phyloP scores from a whole-genome alignment of 2,329 filamentous ascomycete genomes.

The Pestalotiopsis sp. region DNA sequence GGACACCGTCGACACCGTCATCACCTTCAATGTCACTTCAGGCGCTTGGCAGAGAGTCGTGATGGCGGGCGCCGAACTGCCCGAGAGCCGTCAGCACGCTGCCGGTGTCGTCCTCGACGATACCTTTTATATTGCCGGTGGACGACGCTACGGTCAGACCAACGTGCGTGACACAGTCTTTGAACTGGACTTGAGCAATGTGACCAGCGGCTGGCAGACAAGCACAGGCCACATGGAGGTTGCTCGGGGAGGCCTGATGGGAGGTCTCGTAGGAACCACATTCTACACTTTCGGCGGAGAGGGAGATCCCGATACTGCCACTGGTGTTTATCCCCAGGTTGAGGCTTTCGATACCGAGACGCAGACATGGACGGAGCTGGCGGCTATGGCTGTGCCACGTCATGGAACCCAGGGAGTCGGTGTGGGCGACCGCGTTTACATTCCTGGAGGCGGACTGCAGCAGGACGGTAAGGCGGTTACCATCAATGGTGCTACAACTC shows the following conservation, averaged over 20 bases:
- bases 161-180: conserved; percentile 21
- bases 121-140: conserved; percentile 39
- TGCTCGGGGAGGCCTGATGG: conserved; percentile 1
- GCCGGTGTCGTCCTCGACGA: conserved; percentile 29
- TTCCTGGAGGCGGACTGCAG: conserved; percentile 35
- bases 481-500: neutral
- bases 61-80: conserved; percentile 29
- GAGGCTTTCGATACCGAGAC: conserved; percentile 31
- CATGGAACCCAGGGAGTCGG: conserved; percentile 35
- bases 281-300: conserved; percentile 12
- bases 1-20: conserved; percentile 31
- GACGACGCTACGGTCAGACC: conserved; percentile 30
- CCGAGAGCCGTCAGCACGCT: conserved; percentile 38
- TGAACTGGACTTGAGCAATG: conserved; percentile 7
- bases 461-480: neutral
- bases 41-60: conserved; percentile 26
- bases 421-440: conserved; percentile 29
- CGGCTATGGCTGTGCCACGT: conserved; percentile 33
- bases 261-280: neutral
- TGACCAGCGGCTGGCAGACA: neutral
- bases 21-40: conserved; percentile 31
- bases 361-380: conserved; percentile 28
- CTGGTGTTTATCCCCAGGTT: conserved; percentile 31
- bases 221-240: neutral
- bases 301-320: neutral